Evolutionary conservation across 2,329 filamentous ascomycete genomes (phyloP).

Genomic region (Fusarium sp.): DNA sequence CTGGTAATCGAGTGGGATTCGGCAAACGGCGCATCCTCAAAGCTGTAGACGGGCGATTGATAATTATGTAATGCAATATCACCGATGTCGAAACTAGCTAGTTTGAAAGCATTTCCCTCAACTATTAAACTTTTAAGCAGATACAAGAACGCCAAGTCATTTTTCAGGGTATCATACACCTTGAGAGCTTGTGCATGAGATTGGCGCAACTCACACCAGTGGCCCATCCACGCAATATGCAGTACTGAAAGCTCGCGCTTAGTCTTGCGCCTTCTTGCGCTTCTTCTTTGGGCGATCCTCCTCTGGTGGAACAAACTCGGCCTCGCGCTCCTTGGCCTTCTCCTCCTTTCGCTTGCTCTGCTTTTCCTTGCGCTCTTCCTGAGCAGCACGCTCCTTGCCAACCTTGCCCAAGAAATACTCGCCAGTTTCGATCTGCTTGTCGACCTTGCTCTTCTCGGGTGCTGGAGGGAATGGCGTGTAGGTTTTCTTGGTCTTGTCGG

Average conservation of each 20-base stretch:
- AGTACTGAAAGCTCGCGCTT: constrained; percentile 29
- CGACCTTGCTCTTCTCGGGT: constrained; percentile 98
- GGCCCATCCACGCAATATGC: constrained; percentile 28
- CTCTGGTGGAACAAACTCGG: constrained; percentile 87
- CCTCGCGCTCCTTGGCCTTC: constrained; percentile 84
- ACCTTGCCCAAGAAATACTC: constrained; percentile 96
- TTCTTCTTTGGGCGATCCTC: constrained; percentile 76
- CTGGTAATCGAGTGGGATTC: constrained; percentile 79
- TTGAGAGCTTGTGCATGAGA: constrained; percentile 36
- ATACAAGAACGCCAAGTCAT: constrained; percentile 41
- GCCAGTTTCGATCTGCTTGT: constrained; percentile 96
- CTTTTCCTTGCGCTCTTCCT: constrained; percentile 83
- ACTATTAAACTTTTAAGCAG: constrained; percentile 29
- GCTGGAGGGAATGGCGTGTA: constrained; percentile 98
- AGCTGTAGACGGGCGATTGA: constrained; percentile 49
- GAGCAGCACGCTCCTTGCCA: constrained; percentile 84
- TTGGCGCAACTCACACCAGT: constrained; percentile 37
- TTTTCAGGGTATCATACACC: constrained; percentile 47
- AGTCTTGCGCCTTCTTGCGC: constrained; percentile 64
- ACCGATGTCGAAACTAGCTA: background rate
- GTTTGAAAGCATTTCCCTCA: constrained; percentile 12
- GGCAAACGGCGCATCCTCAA: constrained; percentile 49
- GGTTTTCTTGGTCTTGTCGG: constrained; percentile 90
- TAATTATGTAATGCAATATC: background rate
- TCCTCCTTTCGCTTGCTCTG: constrained; percentile 90